Percentiles rank a stretch among this genome's conserved stretches.
Evolutionary conservation across 139 green algal species (phyloP).

Genomic region (Chlorella sp.): DNA sequence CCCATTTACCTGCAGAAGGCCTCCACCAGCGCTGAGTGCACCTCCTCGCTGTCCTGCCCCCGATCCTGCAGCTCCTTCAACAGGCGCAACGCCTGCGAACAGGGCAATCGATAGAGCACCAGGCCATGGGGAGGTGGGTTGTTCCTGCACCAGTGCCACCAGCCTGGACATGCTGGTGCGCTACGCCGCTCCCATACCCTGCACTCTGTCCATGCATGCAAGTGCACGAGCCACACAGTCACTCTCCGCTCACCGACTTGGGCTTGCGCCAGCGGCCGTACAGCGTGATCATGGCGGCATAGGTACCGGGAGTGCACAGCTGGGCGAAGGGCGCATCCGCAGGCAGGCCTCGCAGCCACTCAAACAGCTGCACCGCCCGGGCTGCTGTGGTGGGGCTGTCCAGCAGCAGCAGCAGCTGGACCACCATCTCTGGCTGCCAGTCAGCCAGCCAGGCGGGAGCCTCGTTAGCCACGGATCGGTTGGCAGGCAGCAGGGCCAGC

Average conservation of each 20-base stretch:
- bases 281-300: slow-evolving; percentile 68
- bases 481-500: slow-evolving; percentile 24
- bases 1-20: slow-evolving; percentile 81
- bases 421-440: neutral
- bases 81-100: slow-evolving; percentile 3
- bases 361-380: slow-evolving; percentile 68
- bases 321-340: slow-evolving; percentile 43
- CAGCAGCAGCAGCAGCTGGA: slow-evolving; percentile 2
- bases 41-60: slow-evolving; percentile 46
- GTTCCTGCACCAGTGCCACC: too few species aligned
- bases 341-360: slow-evolving; percentile 61
- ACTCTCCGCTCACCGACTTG: neutral
- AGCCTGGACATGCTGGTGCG: too few species aligned
- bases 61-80: slow-evolving; percentile 20
- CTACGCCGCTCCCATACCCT: too few species aligned
- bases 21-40: slow-evolving; percentile 82
- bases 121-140: too few species aligned
- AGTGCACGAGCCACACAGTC: neutral
- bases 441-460: slow-evolving; percentile 10
- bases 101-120: neutral
- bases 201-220: too few species aligned
- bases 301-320: slow-evolving; percentile 60
- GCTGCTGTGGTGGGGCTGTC: slow-evolving; percentile 1
- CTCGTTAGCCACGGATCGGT: neutral
- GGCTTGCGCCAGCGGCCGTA: slow-evolving; percentile 63